Conservation (phyloP, 2,329 filamentous ascomycete genomes). For the Penicillium sp. region DNA sequence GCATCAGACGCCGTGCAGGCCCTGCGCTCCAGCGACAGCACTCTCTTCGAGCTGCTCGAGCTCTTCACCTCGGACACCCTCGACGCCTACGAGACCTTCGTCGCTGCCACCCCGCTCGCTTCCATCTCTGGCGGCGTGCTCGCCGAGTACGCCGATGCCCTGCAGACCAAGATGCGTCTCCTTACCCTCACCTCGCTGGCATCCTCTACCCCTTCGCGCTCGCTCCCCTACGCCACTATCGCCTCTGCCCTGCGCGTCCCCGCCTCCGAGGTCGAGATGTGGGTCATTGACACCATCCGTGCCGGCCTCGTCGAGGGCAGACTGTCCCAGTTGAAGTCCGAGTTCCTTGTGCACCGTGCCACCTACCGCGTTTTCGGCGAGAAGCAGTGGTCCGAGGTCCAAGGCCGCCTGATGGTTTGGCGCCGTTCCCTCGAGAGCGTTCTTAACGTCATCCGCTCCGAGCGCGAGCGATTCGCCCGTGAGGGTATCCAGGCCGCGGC, state of each 20-base stretch:
- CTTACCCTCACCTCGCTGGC: conserved; percentile 89
- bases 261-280: conserved; percentile 85
- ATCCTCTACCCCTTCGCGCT: conserved; percentile 76
- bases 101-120: conserved; percentile 55
- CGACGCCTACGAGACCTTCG: conserved; percentile 94
- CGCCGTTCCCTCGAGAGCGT: conserved; percentile 76
- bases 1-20: conserved; percentile 76
- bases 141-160: conserved; percentile 69
- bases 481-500: conserved; percentile 63
- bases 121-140: conserved; percentile 80
- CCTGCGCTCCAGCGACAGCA: conserved; percentile 76
- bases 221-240: conserved; percentile 84
- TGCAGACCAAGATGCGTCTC: conserved; percentile 94
- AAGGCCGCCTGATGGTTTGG: conserved; percentile 88
- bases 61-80: conserved; percentile 93
- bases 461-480: conserved; percentile 74
- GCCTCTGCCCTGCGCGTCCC: conserved; percentile 81
- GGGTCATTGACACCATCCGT: conserved; percentile 98
- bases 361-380: conserved; percentile 96
- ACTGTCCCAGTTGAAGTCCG: conserved; percentile 85
- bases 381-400: conserved; percentile 97
- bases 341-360: conserved; percentile 92
- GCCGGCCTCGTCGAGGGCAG: conserved; percentile 94
- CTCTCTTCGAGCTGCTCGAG: conserved; percentile 88
- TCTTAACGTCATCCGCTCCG: conserved; percentile 70